These are phyloP conservation scores for Notholithocarpus densiflorus DNA, from an alignment of 306 rosid species.

Conservation along the genomic window DNA sequence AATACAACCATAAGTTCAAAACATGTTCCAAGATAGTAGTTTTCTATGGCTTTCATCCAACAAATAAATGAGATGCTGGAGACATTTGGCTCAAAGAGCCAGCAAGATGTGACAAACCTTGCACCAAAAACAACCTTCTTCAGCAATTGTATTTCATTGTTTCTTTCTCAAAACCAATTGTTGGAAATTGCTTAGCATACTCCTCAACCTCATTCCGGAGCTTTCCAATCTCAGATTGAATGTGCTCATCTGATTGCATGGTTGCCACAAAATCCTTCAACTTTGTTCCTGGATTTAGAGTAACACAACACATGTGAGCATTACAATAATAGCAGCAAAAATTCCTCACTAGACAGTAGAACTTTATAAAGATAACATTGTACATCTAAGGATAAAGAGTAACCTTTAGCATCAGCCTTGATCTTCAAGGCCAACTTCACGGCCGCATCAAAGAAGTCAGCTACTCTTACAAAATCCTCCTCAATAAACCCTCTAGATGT, in stretches of 20 bases:
- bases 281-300: slow-evolving; percentile 59
- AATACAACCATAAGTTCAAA: not conserved
- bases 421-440: slow-evolving; percentile 85
- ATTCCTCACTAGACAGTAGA: slow-evolving; percentile 1
- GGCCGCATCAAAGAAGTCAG: slow-evolving; percentile 75
- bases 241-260: slow-evolving; percentile 55
- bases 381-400: not conserved
- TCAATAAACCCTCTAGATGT: slow-evolving; percentile 91
- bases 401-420: slow-evolving; percentile 70
- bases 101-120: not conserved
- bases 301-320: slow-evolving; percentile 20
- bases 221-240: slow-evolving; percentile 62
- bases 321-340: not conserved
- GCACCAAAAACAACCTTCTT: slow-evolving; percentile 15
- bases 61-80: not conserved
- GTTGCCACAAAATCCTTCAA: slow-evolving; percentile 81
- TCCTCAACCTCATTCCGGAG: slow-evolving; percentile 71
- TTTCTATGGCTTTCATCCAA: not conserved
- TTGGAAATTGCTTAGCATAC: slow-evolving; percentile 82
- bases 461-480: slow-evolving; percentile 81
- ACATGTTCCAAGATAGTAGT: not conserved
- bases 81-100: not conserved
- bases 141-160: slow-evolving; percentile 71
- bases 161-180: slow-evolving; percentile 73
- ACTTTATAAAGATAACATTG: not conserved